Conservation (phyloP, 805 yeast genomes). For the Saccharomycopsis babjevae region DNA sequence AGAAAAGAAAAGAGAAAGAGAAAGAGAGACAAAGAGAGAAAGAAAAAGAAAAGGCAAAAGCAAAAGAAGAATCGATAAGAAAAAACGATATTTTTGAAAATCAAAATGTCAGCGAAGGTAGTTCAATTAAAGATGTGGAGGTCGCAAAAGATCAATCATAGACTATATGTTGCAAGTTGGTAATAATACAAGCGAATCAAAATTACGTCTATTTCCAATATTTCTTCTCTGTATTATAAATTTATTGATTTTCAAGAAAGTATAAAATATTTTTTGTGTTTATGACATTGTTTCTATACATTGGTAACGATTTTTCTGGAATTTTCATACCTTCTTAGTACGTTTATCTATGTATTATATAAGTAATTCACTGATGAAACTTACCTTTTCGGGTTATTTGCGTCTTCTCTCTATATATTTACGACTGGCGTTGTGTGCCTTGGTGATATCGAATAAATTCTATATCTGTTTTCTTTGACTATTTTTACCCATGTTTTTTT, state of each 20-base stretch:
- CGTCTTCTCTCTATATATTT: too few relatives aligned
- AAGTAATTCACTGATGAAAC: too few relatives aligned
- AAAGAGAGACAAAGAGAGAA: conserved; percentile 6
- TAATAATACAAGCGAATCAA: neutral
- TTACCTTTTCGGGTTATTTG: too few relatives aligned
- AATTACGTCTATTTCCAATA: neutral
- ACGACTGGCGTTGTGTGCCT: too few relatives aligned
- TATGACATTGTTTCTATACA: neutral
- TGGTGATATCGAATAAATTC: too few relatives aligned
- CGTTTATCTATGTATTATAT: too few relatives aligned
- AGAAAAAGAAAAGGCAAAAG: neutral
- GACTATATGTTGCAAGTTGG: too few relatives aligned
- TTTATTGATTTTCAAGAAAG: neutral
- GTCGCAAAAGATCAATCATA: neutral
- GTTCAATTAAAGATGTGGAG: neutral
- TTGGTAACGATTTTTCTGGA: neutral
- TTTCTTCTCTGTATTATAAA: neutral
- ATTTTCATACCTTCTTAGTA: too few relatives aligned
- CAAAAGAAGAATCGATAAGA: neutral
- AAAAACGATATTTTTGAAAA: neutral
- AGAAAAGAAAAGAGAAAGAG: conserved; percentile 25
- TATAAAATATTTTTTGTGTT: neutral
- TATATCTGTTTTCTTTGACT: too few relatives aligned
- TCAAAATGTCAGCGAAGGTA: neutral
- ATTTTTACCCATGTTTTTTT: too few relatives aligned